Evolutionary conservation across 441 rosid species (phyloP).

Genomic region (Populus hybrid): DNA sequence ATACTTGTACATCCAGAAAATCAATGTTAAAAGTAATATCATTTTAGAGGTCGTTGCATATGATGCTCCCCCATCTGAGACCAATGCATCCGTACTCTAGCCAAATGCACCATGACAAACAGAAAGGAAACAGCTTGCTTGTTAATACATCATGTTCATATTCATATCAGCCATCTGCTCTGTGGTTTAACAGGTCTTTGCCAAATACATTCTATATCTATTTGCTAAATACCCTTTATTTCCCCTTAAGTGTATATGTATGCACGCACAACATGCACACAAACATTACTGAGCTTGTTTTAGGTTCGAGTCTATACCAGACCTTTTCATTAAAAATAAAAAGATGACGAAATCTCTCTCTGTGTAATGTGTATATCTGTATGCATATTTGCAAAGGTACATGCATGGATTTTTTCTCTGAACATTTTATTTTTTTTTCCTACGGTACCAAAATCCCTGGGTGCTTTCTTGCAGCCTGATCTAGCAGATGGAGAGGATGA

Average conservation of each 20-base stretch:
- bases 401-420: background rate
- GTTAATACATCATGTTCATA: background rate
- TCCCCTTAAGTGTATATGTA: background rate
- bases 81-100: background rate
- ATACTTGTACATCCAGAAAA: background rate
- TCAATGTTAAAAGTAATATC: background rate
- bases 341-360: background rate
- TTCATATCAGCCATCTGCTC: background rate
- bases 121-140: background rate
- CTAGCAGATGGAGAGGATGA: conserved; percentile 60
- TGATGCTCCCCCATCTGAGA: background rate
- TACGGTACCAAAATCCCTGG: background rate
- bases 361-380: background rate
- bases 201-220: background rate
- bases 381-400: background rate
- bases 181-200: background rate
- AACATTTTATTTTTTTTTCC: background rate
- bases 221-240: background rate
- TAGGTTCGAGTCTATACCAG: background rate
- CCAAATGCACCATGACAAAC: background rate
- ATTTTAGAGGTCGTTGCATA: background rate
- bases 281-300: background rate
- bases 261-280: background rate
- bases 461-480: conserved; percentile 46
- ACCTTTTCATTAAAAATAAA: background rate